Evolutionary conservation across 352 stramenopile species (phyloP).

Genomic region (Elongisporangium undulatum): DNA sequence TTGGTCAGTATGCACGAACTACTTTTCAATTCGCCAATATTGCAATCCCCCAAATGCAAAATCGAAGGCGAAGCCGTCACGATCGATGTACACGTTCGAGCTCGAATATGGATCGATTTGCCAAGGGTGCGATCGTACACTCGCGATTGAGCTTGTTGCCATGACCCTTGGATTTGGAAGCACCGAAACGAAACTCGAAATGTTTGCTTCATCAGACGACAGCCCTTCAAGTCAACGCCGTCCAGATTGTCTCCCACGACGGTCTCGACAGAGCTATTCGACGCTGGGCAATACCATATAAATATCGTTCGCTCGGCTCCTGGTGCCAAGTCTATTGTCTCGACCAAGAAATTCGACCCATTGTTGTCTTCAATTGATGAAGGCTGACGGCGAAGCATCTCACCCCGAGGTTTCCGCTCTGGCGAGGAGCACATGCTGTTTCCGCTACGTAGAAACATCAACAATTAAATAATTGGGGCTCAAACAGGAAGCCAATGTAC

Average conservation of each 20-base stretch:
- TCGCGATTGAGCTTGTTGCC: slow-evolving; percentile 81
- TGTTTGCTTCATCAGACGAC: slow-evolving; percentile 79
- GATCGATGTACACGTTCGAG: slow-evolving; percentile 83
- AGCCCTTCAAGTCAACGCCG: slow-evolving; percentile 71
- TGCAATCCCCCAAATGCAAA: slow-evolving; percentile 84
- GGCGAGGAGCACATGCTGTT: slow-evolving; percentile 74
- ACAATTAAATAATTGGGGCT: background rate
- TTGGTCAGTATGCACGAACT: slow-evolving; percentile 87
- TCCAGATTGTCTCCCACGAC: slow-evolving; percentile 42
- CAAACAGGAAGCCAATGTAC: slow-evolving; percentile 1
- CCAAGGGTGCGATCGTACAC: slow-evolving; percentile 83
- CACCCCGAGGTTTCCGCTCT: slow-evolving; percentile 49
- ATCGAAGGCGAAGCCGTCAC: slow-evolving; percentile 84
- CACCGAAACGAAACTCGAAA: slow-evolving; percentile 87
- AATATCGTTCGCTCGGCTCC: slow-evolving; percentile 86
- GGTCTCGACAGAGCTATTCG: slow-evolving; percentile 34
- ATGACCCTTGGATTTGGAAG: slow-evolving; percentile 81
- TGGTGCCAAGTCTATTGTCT: slow-evolving; percentile 83
- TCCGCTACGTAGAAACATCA: slow-evolving; percentile 14
- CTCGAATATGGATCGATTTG: slow-evolving; percentile 83
- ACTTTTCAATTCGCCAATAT: slow-evolving; percentile 87
- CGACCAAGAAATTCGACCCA: slow-evolving; percentile 84
- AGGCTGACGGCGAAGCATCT: slow-evolving; percentile 35
- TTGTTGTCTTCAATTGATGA: slow-evolving; percentile 52
- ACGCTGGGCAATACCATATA: slow-evolving; percentile 77